Evolutionary conservation across 2,329 filamentous ascomycete species (phyloP), one percentile per base, ranked within the genome.

Genomic region (Amylocarpus encephaloides): DNA sequence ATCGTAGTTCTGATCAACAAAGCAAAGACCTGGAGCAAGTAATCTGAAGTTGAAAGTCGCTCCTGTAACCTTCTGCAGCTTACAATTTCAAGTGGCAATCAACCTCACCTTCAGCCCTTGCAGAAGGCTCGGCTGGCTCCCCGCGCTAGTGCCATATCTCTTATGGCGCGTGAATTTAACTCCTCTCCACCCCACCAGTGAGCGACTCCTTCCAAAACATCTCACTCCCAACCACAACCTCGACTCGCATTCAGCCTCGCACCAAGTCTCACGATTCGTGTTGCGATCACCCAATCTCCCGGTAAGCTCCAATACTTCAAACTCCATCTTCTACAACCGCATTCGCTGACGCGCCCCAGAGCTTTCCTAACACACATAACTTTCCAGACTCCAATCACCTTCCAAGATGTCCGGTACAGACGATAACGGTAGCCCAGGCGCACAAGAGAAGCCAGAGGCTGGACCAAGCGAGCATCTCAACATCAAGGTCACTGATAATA

Each of bases 401-500:
- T 32, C 15, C 52, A 64, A 49, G 22, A 66, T 67, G 64, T 64
- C 65, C 43, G 60, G 53, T 36, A 56, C 58, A 40, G 71, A 73
- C 54, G 62, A 79, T 52, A 73, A 74, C 55, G 74, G 74, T 58
- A 70, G 71, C 61, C 73, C 73, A 49, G 63, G 65, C 47, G 69
- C 68, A 38, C 53, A 51, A 15, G 62, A 64, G 52, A 66, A 65
- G 57, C 55, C 63, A 13, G 64, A 65, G 43, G 59, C 51, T 12
- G 57, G 46, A 53, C 59, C 74, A 19, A 74, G 74, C 29, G 92
- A 97, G 72, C 93, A 98, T 70, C 77, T 98, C 5, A 98, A 98
- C 73, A 97, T 98, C 74, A 98, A 98, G 70, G 93, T 98, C 12
- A 97, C 93, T 0, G 93, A 98, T 64, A 96, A 95, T 74, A 96